These are phyloP conservation scores for Pichia cabralensis DNA, from an alignment of 805 yeast species.

Conservation along the genomic window DNA sequence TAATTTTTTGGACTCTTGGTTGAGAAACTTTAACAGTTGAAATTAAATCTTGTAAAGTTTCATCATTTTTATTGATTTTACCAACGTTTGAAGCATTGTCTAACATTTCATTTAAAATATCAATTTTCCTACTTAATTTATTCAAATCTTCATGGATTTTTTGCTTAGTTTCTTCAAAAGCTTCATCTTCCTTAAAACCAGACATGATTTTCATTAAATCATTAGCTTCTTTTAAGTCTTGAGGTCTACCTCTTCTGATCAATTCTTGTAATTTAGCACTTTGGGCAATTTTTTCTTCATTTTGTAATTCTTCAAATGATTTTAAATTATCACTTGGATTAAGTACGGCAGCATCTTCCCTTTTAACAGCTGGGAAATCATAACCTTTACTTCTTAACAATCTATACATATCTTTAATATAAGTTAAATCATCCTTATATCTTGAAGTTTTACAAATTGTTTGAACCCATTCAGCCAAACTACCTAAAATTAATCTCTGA, in stretches of 20 bases:
- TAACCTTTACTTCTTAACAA: slow-evolving; percentile 85
- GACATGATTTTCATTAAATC: slow-evolving; percentile 97
- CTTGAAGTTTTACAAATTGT: slow-evolving; percentile 85
- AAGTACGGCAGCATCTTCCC: slow-evolving; percentile 87
- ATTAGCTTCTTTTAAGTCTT: slow-evolving; percentile 92
- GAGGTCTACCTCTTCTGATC: slow-evolving; percentile 90
- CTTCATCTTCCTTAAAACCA: slow-evolving; percentile 82
- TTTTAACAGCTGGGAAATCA: slow-evolving; percentile 81
- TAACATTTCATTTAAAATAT: slow-evolving; percentile 81
- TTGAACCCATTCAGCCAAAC: slow-evolving; percentile 95
- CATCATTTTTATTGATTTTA: slow-evolving; percentile 38
- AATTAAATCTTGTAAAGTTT: slow-evolving; percentile 71
- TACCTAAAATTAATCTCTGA: slow-evolving; percentile 77
- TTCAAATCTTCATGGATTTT: slow-evolving; percentile 78
- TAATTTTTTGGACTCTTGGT: slow-evolving; percentile 77
- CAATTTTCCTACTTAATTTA: slow-evolving; percentile 76
- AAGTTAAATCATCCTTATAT: slow-evolving; percentile 85
- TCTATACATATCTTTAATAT: slow-evolving; percentile 93
- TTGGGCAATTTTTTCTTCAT: slow-evolving; percentile 88
- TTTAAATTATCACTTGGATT: slow-evolving; percentile 82
- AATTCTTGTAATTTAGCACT: slow-evolving; percentile 92
- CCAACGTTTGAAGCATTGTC: slow-evolving; percentile 35
- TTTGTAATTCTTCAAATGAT: slow-evolving; percentile 81
- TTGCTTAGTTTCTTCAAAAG: slow-evolving; percentile 59
- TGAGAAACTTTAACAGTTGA: slow-evolving; percentile 72